Evolutionary conservation across 805 yeast genomes (phyloP).

Genomic region (Yarrowia divulgata): DNA sequence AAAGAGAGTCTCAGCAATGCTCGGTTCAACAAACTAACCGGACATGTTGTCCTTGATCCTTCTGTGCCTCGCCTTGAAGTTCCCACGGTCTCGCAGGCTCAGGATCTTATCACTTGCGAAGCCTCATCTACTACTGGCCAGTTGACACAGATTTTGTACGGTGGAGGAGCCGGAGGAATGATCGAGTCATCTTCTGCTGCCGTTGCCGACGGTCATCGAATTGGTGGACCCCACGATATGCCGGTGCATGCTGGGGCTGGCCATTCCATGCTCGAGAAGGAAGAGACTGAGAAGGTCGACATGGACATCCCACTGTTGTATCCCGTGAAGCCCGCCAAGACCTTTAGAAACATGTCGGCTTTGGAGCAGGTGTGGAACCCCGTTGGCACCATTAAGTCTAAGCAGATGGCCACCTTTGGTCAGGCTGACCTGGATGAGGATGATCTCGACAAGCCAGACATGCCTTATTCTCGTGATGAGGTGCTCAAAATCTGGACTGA

Average conservation of each 20-base stretch:
- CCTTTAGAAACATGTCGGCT: constrained; percentile 16
- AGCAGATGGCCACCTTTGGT: constrained; percentile 36
- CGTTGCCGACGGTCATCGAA: not conserved
- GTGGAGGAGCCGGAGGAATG: constrained; percentile 17
- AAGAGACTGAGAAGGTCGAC: constrained; percentile 6
- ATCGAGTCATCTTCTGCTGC: constrained; percentile 1
- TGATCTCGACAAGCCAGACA: constrained; percentile 12
- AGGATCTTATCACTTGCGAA: constrained; percentile 18
- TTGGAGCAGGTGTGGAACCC: constrained; percentile 35
- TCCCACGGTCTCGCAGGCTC: constrained; percentile 17
- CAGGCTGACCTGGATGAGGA: constrained; percentile 37
- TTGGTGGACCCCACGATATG: constrained; percentile 16
- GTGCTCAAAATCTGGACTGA: constrained; percentile 38
- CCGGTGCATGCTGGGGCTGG: constrained; percentile 10
- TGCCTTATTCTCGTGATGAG: constrained; percentile 34
- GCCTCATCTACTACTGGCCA: constrained; percentile 11
- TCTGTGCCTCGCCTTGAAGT: constrained; percentile 21
- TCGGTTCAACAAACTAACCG: constrained; percentile 17
- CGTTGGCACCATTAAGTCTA: constrained; percentile 14
- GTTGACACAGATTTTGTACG: constrained; percentile 17
- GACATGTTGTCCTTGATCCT: constrained; percentile 12
- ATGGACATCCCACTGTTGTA: constrained; percentile 30
- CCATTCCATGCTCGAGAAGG: constrained; percentile 16
- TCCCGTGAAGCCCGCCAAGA: not conserved
- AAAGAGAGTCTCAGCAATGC: constrained; percentile 23